These are phyloP conservation scores for Graphium sp. DNA, from an alignment of 2,329 filamentous ascomycete species.

Conservation along the genomic window DNA sequence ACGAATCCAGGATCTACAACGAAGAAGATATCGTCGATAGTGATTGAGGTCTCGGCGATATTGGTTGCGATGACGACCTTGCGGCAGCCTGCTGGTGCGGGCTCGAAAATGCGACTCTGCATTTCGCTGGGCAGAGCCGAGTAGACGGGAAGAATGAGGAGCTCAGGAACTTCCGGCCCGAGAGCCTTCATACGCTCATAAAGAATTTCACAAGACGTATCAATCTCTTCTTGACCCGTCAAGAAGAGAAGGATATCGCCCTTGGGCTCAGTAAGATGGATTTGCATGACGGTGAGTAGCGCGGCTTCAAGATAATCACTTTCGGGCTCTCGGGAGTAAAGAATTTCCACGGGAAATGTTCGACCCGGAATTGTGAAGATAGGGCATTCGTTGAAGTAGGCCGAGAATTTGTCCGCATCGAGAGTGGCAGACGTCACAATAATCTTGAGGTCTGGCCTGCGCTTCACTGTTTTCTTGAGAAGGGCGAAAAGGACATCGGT, in stretches of 20 bases:
- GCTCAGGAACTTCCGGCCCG: constrained; percentile 75
- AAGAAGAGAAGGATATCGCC: constrained; percentile 95
- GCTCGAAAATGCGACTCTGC: constrained; percentile 88
- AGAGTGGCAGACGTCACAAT: constrained; percentile 95
- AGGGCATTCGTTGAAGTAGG: constrained; percentile 89
- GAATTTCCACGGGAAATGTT: constrained; percentile 88
- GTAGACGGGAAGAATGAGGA: constrained; percentile 92
- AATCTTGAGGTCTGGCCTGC: constrained; percentile 74
- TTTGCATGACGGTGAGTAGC: constrained; percentile 95
- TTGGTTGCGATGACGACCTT: constrained; percentile 98
- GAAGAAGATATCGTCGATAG: constrained; percentile 94
- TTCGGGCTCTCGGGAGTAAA: constrained; percentile 90
- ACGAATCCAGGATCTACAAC: constrained; percentile 95
- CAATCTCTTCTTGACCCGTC: constrained; percentile 95
- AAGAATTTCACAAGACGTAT: constrained; percentile 82
- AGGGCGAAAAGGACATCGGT: constrained; percentile 92
- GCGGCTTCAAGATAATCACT: constrained; percentile 90
- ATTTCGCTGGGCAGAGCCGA: constrained; percentile 85
- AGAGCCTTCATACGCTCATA: constrained; percentile 93
- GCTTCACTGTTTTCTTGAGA: constrained; percentile 81
- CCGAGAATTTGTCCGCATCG: constrained; percentile 92
- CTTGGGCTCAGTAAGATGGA: constrained; percentile 79
- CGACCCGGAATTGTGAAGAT: constrained; percentile 94
- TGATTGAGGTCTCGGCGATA: constrained; percentile 95
- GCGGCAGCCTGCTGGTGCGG: constrained; percentile 65